Evolutionary conservation across 2,329 filamentous ascomycete species (phyloP).

Genomic region (Ceratocystis huliohia): DNA sequence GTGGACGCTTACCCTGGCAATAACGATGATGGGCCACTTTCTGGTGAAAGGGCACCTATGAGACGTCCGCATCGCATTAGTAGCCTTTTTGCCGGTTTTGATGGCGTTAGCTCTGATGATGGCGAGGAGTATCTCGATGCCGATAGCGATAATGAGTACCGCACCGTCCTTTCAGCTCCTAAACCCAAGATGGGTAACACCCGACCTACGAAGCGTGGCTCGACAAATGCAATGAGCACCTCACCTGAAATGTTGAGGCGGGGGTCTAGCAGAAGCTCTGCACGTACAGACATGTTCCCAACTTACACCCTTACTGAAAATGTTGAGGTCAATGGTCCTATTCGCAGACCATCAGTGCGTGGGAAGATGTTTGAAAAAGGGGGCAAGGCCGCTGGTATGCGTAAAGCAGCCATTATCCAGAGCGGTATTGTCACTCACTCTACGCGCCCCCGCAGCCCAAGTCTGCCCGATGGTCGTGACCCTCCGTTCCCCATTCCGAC

Average conservation of each 20-base stretch:
- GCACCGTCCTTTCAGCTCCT: conserved; percentile 52
- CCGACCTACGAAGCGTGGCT: conserved; percentile 33
- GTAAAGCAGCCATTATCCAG: conserved; percentile 67
- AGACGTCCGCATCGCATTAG: conserved; percentile 63
- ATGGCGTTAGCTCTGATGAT: conserved; percentile 56
- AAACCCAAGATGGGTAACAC: conserved; percentile 27
- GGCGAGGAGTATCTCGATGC: conserved; percentile 48
- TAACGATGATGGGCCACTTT: conserved; percentile 66
- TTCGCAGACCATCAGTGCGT: conserved; percentile 27
- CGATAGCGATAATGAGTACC: conserved; percentile 56
- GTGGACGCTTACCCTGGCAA: conserved; percentile 63
- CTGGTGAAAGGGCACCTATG: conserved; percentile 44
- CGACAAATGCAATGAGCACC: conserved; percentile 27
- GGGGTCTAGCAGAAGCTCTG: conserved; percentile 29
- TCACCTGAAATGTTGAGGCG: conserved; percentile 32
- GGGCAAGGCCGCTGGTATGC: conserved; percentile 48
- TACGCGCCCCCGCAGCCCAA: conserved; percentile 50
- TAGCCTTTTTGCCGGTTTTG: conserved; percentile 78
- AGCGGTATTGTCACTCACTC: conserved; percentile 58
- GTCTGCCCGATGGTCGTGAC: conserved; percentile 43
- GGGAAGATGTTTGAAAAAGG: conserved; percentile 22
- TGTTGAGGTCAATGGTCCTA: conserved; percentile 15
- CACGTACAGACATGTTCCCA: conserved; percentile 35
- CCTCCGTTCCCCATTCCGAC: conserved; percentile 90
- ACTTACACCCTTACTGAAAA: conserved; percentile 31